Evolutionary conservation across 768 basidiomycete species (phyloP).

Genomic region (Pleurotus sapidus): DNA sequence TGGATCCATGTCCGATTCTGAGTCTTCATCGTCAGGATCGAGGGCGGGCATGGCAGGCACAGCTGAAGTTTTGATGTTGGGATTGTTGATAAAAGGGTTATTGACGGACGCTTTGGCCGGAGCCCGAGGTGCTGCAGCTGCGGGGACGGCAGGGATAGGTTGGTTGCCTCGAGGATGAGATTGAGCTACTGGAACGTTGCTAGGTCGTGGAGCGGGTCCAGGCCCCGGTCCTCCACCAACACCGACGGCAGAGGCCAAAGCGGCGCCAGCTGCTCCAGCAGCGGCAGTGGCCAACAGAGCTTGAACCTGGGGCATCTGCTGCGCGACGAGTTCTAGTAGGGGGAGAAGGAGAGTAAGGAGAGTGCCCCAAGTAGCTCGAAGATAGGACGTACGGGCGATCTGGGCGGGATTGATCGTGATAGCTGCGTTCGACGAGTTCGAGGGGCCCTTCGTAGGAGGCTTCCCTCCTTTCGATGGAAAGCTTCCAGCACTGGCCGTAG

Average conservation of each 20-base stretch:
- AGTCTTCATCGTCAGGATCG: constrained; percentile 5
- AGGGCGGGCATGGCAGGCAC: background rate
- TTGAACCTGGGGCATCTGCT: constrained; percentile 46
- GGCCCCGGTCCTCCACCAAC: background rate
- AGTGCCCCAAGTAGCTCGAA: background rate
- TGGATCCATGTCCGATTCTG: background rate
- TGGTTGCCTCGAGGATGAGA: background rate
- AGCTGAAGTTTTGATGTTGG: background rate
- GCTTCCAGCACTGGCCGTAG: background rate
- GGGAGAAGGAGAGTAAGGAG: background rate
- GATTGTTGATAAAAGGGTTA: constrained; percentile 27
- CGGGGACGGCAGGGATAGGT: constrained; percentile 12
- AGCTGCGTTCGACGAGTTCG: background rate
- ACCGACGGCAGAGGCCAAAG: constrained; percentile 10
- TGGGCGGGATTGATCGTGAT: background rate
- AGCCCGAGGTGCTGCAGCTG: constrained; percentile 16
- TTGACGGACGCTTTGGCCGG: constrained; percentile 17
- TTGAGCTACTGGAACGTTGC: background rate
- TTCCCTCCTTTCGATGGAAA: constrained; percentile 7
- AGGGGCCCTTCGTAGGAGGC: background rate
- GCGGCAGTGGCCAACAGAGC: constrained; percentile 24
- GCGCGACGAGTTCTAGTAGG: constrained; percentile 38
- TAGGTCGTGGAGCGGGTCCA: background rate
- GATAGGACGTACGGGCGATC: background rate
- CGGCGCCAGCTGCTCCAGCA: constrained; percentile 2